A percentile compares a stretch with the other conserved stretches of the same genome.
phyloP scores from a whole-genome alignment of 441 rosid genomes.

The Arabidopsis hybrid region DNA sequence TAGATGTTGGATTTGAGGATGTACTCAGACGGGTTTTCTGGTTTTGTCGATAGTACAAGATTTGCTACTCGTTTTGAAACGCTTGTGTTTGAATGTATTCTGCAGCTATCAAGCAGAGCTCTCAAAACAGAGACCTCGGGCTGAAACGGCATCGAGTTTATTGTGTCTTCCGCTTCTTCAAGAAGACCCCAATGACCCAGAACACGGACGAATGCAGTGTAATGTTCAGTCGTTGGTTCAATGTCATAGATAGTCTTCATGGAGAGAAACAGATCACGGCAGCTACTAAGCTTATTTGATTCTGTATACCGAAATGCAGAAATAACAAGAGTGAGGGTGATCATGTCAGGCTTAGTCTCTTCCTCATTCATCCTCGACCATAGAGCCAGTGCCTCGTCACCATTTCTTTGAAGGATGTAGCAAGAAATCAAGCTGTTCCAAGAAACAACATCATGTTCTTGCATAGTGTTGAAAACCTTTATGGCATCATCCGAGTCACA shows the following conservation, averaged over 20 bases:
- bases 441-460: conserved; percentile 59
- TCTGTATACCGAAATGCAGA: conserved; percentile 65
- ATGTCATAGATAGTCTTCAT: conserved; percentile 54
- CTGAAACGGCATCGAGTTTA: conserved; percentile 59
- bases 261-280: conserved; percentile 64
- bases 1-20: conserved; percentile 79
- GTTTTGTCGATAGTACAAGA: conserved; percentile 62
- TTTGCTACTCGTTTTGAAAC: conserved; percentile 65
- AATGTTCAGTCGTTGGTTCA: conserved; percentile 76
- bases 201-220: conserved; percentile 70
- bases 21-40: conserved; percentile 68
- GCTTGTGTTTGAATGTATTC: conserved; percentile 60
- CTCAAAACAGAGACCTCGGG: conserved; percentile 69
- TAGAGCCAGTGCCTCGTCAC: conserved; percentile 62
- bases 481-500: conserved; percentile 53
- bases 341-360: conserved; percentile 57
- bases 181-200: conserved; percentile 80
- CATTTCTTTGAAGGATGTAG: conserved; percentile 73
- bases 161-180: conserved; percentile 74
- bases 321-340: conserved; percentile 61
- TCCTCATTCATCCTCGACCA: conserved; percentile 66
- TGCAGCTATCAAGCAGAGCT: conserved; percentile 79
- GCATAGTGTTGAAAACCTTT: conserved; percentile 61
- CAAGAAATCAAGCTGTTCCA: conserved; percentile 83
- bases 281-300: conserved; percentile 57